These are phyloP conservation scores for Suillus paluster DNA, from an alignment of 768 basidiomycete genomes.

Conservation along the genomic window DNA sequence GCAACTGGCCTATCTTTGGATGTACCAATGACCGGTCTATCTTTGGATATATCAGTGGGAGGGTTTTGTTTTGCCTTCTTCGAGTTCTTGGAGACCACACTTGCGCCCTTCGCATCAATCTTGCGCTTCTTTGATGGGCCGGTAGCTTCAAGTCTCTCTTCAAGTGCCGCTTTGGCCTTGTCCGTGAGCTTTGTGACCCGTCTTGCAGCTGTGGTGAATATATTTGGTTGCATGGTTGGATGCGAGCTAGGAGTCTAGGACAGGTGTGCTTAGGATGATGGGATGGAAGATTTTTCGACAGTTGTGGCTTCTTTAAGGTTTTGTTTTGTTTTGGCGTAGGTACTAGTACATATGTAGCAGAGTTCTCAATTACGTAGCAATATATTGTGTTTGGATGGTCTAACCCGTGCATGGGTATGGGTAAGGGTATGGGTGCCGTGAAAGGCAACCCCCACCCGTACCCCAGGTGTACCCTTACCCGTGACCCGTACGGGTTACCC, in stretches of 20 bases:
- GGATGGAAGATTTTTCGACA: neutral
- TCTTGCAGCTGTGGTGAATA: neutral
- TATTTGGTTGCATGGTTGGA: slow-evolving; percentile 1
- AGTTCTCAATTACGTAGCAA: neutral
- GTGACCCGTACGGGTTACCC: neutral
- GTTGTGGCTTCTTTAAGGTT: slow-evolving; percentile 1
- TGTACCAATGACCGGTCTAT: too few species aligned
- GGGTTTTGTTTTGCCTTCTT: neutral
- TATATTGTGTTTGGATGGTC: neutral
- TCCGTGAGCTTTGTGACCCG: neutral
- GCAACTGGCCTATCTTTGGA: neutral
- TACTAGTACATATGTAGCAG: neutral
- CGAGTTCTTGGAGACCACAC: neutral
- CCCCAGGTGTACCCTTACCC: neutral
- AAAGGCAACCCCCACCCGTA: slow-evolving; percentile 2
- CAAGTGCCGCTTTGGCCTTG: neutral
- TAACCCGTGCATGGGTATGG: neutral
- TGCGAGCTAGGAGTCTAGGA: neutral
- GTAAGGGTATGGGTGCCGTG: neutral
- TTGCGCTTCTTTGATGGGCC: neutral
- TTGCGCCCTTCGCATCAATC: neutral
- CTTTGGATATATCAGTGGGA: neutral
- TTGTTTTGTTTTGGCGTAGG: neutral
- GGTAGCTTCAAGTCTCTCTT: neutral
- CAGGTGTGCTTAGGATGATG: neutral